phyloP scores from a whole-genome alignment of 768 basidiomycete species.

The Pulveroboletus frians region DNA sequence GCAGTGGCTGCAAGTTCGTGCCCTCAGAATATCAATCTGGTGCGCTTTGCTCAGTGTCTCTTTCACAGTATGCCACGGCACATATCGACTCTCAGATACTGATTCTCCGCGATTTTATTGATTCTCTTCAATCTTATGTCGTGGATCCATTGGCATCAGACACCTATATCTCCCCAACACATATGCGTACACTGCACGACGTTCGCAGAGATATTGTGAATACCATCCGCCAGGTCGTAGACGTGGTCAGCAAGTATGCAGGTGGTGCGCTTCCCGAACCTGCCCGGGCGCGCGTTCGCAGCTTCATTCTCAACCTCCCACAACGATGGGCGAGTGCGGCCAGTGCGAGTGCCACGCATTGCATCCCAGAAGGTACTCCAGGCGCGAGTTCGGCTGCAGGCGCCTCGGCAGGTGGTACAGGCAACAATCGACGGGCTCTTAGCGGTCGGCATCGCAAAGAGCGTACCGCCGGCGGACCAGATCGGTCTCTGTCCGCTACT shows the following conservation, averaged over 20 bases:
- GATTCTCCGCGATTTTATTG: constrained; percentile 78
- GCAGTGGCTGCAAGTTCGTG: constrained; percentile 77
- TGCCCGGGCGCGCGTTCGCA: constrained; percentile 65
- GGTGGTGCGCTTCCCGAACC: constrained; percentile 85
- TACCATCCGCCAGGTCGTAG: constrained; percentile 85
- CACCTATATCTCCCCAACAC: constrained; percentile 40
- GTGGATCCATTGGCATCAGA: constrained; percentile 23
- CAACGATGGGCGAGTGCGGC: constrained; percentile 65
- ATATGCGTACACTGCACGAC: constrained; percentile 62
- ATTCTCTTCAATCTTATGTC: constrained; percentile 48
- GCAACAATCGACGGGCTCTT: constrained; percentile 16
- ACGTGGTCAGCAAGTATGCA: constrained; percentile 80
- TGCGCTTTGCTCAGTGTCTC: not conserved
- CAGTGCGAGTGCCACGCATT: constrained; percentile 16
- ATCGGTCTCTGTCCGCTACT: constrained; percentile 28
- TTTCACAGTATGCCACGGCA: constrained; percentile 68
- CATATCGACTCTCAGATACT: constrained; percentile 87
- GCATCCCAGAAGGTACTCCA: constrained; percentile 25
- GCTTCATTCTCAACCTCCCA: constrained; percentile 76
- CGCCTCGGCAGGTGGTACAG: constrained; percentile 23
- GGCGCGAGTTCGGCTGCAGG: constrained; percentile 36
- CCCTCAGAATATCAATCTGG: not conserved
- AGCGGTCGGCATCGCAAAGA: constrained; percentile 30
- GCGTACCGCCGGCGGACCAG: constrained; percentile 35
- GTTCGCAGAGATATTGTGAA: constrained; percentile 82